These are phyloP conservation scores for Lentinula edodes DNA, from an alignment of 768 basidiomycete species.

Conservation along the genomic window DNA sequence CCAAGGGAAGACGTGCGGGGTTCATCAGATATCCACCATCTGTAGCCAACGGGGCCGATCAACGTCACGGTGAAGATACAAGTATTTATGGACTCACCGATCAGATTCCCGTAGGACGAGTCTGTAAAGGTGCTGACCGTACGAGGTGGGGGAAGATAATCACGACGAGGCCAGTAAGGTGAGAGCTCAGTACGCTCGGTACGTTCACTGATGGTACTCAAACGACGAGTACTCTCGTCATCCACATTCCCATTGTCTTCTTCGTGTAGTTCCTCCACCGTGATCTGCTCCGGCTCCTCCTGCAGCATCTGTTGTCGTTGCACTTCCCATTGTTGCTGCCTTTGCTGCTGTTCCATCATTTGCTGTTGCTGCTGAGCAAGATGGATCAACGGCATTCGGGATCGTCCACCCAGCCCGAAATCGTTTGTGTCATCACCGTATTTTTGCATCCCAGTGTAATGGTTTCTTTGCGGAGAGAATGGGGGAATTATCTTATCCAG, in stretches of 20 bases:
- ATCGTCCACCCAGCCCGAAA: constrained; percentile 22
- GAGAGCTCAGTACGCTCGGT: constrained; percentile 63
- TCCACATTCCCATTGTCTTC: constrained; percentile 25
- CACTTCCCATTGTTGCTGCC: constrained; percentile 13
- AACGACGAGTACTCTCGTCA: constrained; percentile 23
- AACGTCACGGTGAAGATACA: not conserved
- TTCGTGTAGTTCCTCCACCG: constrained; percentile 1
- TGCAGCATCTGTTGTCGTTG: constrained; percentile 18
- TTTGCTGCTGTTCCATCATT: constrained; percentile 16
- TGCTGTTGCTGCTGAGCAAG: constrained; percentile 50
- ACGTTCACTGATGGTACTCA: constrained; percentile 64
- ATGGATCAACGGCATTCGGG: constrained; percentile 56
- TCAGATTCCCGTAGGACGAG: constrained; percentile 59
- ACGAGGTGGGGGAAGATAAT: constrained; percentile 29
- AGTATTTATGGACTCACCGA: constrained; percentile 37
- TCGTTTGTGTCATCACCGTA: not conserved
- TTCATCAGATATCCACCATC: not conserved
- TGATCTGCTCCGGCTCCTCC: not conserved
- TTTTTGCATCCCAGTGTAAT: not conserved
- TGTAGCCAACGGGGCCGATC: constrained; percentile 8
- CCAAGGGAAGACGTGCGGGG: constrained; percentile 14
- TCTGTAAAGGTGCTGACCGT: constrained; percentile 35
- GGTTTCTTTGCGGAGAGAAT: not conserved
- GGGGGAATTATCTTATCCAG: not conserved
- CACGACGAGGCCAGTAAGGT: constrained; percentile 38